These are phyloP conservation scores for Benincasa hispida DNA, from an alignment of 306 rosid species.

Conservation along the genomic window DNA sequence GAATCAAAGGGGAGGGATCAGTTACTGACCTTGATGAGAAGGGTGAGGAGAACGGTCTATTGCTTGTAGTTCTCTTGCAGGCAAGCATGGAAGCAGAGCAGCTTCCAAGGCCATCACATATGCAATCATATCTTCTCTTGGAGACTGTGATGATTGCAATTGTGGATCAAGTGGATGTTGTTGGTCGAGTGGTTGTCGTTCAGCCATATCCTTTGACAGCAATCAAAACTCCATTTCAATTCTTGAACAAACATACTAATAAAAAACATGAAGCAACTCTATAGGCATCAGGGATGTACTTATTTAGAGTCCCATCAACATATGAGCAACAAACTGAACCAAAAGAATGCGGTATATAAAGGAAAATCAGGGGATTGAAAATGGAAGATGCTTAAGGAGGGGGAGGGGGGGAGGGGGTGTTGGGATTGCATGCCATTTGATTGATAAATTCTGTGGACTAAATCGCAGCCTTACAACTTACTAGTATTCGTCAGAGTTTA, in stretches of 20 bases:
- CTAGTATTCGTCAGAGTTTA: no score
- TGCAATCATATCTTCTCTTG: slow-evolving; percentile 65
- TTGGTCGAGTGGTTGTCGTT: slow-evolving; percentile 39
- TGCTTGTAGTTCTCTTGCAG: slow-evolving; percentile 96
- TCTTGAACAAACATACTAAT: neutral
- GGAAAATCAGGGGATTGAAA: neutral
- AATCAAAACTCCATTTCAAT: slow-evolving; percentile 3
- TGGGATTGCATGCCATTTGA: neutral
- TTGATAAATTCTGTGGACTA: neutral
- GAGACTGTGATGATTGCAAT: slow-evolving; percentile 41
- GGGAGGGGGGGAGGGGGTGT: no score
- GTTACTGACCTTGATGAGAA: slow-evolving; percentile 81
- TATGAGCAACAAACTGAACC: neutral
- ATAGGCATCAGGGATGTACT: neutral
- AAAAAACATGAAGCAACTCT: neutral
- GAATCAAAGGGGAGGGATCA: neutral
- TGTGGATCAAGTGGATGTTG: slow-evolving; percentile 39
- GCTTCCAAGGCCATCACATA: slow-evolving; percentile 74
- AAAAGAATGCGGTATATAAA: neutral
- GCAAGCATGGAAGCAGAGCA: slow-evolving; percentile 95
- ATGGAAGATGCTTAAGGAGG: neutral
- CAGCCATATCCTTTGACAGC: slow-evolving; percentile 39
- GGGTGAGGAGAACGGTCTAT: slow-evolving; percentile 90
- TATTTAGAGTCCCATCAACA: neutral
- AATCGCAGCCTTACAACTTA: neutral